Evolutionary conservation across 2,329 filamentous ascomycete species (phyloP), one percentile per base, ranked within the genome.

Genomic region (Paramyrothecium sp.): DNA sequence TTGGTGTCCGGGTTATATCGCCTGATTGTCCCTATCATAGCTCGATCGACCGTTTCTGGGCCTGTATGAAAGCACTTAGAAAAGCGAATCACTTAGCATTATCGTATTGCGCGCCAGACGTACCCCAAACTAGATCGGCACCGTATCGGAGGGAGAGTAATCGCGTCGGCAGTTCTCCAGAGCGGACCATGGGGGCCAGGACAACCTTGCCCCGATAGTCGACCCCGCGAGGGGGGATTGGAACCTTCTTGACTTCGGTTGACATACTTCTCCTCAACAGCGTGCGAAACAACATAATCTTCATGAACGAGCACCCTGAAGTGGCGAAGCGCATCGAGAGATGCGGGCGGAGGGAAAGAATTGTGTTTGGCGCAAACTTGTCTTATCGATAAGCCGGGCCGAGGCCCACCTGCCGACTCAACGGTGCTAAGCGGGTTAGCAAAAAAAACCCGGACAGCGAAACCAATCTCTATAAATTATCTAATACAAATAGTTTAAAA

Each of bases 151-250:
- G 85, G 33, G 95, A 91, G 48, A 96, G 77, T 23, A 99, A 83
- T 58, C 95, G 88, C 44, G 91, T 95, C 3, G 95, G 94, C 59
- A 97, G 80, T 79, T 99, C 95, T 70, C 95, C 95, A n/a, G 92
- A 96, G 65, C 95, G 89, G 57, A 97, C 94, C 95, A 99, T 99
- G 46, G 95, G 95, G 60, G 95, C 95, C 61, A 99, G 89, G 49
- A 98, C 95, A 63, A 98, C 78, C 75, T 96, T 97, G 75, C 90
- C 90, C 65, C 94, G 86, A 76, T 97, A 98, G 78, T 97, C 92
- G 68, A 97, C 92, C 54, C 94, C 94, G 73, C 89, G 90, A 60
- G 81, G 84, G 62, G 94, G 94, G 63, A 97, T 96, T 54, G 92
- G 89, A 41, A 97, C 90, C 70, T 81, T 86, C 70, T 89, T 88